These are phyloP conservation scores for Populus davidiana DNA, from an alignment of 345 rosid genomes.

Conservation along the genomic window DNA sequence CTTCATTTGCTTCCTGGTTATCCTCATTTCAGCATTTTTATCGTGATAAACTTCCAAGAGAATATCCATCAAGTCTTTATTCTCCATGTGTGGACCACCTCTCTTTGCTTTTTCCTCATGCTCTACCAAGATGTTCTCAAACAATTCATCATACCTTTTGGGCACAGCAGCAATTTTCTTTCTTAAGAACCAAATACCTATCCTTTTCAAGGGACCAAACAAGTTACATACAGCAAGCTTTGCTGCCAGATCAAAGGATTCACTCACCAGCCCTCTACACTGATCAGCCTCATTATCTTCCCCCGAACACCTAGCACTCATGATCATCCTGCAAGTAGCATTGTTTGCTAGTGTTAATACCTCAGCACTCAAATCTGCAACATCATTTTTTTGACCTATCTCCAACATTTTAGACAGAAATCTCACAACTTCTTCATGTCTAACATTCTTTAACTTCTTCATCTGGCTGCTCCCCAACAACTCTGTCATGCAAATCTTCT, in stretches of 20 bases:
- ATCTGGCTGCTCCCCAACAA: constrained; percentile 16
- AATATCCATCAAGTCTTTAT: constrained; percentile 46
- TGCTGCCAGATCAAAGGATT: constrained; percentile 23
- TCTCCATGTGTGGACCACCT: constrained; percentile 2
- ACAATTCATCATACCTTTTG: constrained; percentile 8
- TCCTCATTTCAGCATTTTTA: constrained; percentile 34
- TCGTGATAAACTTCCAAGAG: constrained; percentile 37
- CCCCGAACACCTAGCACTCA: constrained; percentile 41
- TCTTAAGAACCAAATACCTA: not conserved
- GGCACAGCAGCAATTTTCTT: constrained; percentile 7
- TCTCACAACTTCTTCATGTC: constrained; percentile 15
- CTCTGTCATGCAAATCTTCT: constrained; percentile 27
- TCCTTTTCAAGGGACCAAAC: constrained; percentile 11
- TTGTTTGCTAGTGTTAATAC: constrained; percentile 10
- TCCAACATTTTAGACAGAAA: constrained; percentile 10
- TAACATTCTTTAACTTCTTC: constrained; percentile 2
- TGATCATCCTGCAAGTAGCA: constrained; percentile 37
- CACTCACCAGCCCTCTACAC: constrained; percentile 24
- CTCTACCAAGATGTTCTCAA: constrained; percentile 13
- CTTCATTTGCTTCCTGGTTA: constrained; percentile 36
- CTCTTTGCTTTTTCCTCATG: constrained; percentile 12
- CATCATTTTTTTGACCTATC: constrained; percentile 2
- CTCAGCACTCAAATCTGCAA: constrained; percentile 11
- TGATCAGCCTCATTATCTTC: constrained; percentile 38
- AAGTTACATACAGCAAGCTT: constrained; percentile 20